Evolutionary conservation across 2,329 filamentous ascomycete genomes (phyloP).

Genomic region (Fusarium sp.): DNA sequence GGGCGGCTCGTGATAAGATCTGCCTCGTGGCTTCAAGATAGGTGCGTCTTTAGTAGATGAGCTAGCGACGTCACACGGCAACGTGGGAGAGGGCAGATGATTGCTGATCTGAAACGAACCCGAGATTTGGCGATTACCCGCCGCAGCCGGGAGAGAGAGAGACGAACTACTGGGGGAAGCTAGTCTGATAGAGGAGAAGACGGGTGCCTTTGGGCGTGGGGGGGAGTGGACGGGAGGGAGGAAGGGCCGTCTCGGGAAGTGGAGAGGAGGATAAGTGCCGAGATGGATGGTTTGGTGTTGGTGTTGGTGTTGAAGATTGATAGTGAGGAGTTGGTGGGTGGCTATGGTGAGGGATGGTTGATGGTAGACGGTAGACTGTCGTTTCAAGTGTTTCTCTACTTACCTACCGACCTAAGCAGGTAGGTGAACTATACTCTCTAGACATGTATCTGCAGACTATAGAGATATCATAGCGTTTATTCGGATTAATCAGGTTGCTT

Average conservation of each 20-base stretch:
- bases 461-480: neutral
- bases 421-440: neutral
- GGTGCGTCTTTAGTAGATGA: neutral
- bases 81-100: neutral
- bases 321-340: neutral
- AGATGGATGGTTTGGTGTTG: neutral
- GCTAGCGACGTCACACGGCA: conserved; percentile 6
- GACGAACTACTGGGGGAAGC: neutral
- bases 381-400: neutral
- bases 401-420: neutral
- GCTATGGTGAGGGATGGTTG: neutral
- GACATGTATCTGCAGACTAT: neutral
- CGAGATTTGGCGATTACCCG: conserved; percentile 5
- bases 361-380: neutral
- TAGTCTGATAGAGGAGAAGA: neutral
- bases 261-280: neutral
- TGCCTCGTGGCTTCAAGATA: neutral
- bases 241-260: neutral
- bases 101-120: neutral
- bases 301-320: neutral
- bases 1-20: neutral
- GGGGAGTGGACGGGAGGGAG: neutral
- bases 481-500: neutral
- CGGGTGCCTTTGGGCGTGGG: neutral
- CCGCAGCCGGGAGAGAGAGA: neutral